Evolutionary conservation across 257 asterid species (phyloP), one percentile per base, ranked within the genome.

Genomic region (Solanum phureja): DNA sequence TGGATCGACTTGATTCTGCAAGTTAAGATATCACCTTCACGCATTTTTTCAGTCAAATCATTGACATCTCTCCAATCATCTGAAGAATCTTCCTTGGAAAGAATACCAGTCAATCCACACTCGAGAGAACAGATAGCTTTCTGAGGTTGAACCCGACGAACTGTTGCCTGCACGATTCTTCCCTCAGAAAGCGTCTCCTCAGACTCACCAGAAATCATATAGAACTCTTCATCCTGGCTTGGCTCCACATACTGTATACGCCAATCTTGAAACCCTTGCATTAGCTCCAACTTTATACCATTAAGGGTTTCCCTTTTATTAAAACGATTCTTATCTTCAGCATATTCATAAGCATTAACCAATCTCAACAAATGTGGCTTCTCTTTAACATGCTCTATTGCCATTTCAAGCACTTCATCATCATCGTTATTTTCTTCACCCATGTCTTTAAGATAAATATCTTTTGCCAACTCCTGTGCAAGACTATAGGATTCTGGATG

Each of bases 261-360:
- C 88, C 97, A 93, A 92, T 97, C 99, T 92, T 95, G 98, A 87
- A 97, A 97, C 34, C 99, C 99, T 89, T 95, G 98, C 85, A 97
- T 94, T 91, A 97, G 91, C 91, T 97, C 99, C 92, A 94, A 92
- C 86, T 95, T 91, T 88, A 97, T 95, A 86, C 92, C 96, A 88
- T 93, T 91, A 31, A 97, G 98, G 52, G 99, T 97, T 90, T 95
- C 98, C 74, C 91, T 94, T 92, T 95, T 94, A 91, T 90, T 91
- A 71, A 88, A 83, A 44, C 93, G 94, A 40, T 93, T 89, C 90
- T 94, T 94, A 79, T 91, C 92, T 84, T 89, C 90, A 33, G 98
- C 99, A 89, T 95, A 97, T 86, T 91, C 94, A 81, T 90, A 92
- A 86, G 94, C 90, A 84, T 94, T 94, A 42, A 97, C 94, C 11